Conservation (phyloP, 2,329 filamentous ascomycete genomes). For the Epichloe amarillans region DNA sequence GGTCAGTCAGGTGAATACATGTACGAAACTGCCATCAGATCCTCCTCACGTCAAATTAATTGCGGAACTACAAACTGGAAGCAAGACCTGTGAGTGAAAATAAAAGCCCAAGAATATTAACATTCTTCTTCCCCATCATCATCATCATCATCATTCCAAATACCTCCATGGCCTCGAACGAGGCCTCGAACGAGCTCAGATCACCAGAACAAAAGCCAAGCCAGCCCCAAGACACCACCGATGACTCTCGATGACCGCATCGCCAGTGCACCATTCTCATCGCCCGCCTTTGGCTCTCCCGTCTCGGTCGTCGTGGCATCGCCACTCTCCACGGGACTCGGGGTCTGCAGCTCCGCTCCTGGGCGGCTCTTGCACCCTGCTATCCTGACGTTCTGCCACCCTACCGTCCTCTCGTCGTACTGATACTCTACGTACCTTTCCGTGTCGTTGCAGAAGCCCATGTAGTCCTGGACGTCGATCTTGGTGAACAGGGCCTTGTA, state of each 20-base stretch:
- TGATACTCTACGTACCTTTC: conserved; percentile 14
- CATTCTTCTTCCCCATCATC: too few species aligned
- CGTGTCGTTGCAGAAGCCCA: conserved; percentile 14
- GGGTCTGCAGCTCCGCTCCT: conserved; percentile 2
- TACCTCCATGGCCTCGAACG: not conserved
- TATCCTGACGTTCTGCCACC: conserved; percentile 18
- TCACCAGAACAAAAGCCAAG: conserved; percentile 6
- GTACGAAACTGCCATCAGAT: too few species aligned
- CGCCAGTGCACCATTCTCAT: conserved; percentile 3
- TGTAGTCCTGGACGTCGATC: conserved; percentile 18
- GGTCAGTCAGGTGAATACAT: too few species aligned
- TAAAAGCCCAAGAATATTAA: too few species aligned
- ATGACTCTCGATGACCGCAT: not conserved
- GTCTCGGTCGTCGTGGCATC: conserved; percentile 2
- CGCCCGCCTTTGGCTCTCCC: not conserved
- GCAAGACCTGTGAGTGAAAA: too few species aligned
- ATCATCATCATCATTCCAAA: not conserved
- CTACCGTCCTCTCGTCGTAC: conserved; percentile 14
- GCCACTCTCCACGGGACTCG: conserved; percentile 4
- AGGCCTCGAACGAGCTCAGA: not conserved
- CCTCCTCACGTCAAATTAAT: too few species aligned
- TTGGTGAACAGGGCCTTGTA: conserved; percentile 14
- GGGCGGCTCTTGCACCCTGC: conserved; percentile 14
- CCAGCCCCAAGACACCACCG: conserved; percentile 7
- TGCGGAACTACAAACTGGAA: too few species aligned